These are phyloP conservation scores for Metarhizium album DNA, from an alignment of 2,329 filamentous ascomycete species.

Conservation along the genomic window DNA sequence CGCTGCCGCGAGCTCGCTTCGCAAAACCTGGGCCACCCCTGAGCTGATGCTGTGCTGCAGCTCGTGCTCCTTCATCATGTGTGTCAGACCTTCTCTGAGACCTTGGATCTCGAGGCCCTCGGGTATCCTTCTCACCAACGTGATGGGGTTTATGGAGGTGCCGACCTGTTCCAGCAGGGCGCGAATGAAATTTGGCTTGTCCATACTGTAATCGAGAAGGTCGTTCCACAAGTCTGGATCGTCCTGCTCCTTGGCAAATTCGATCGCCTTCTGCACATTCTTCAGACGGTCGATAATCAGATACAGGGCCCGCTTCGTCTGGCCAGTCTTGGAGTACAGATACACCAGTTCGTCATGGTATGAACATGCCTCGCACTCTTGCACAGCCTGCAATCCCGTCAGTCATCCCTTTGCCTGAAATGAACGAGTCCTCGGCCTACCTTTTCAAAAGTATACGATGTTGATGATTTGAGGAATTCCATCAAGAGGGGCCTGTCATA, in stretches of 20 bases:
- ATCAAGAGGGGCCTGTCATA: constrained; percentile 74
- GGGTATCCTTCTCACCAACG: constrained; percentile 79
- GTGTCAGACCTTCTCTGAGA: constrained; percentile 73
- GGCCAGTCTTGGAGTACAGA: constrained; percentile 86
- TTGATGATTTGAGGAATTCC: constrained; percentile 76
- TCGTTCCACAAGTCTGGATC: constrained; percentile 93
- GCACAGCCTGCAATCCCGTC: constrained; percentile 42
- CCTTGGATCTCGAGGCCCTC: constrained; percentile 90
- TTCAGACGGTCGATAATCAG: constrained; percentile 90
- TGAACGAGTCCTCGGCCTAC: constrained; percentile 20
- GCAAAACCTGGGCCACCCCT: constrained; percentile 76
- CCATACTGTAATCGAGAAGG: constrained; percentile 90
- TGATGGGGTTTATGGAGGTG: constrained; percentile 85
- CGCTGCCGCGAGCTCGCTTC: constrained; percentile 75
- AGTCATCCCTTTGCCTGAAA: constrained; percentile 2
- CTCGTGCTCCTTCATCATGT: constrained; percentile 92
- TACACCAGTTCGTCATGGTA: constrained; percentile 93
- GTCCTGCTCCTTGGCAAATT: constrained; percentile 87
- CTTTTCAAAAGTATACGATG: constrained; percentile 79
- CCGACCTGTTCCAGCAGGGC: constrained; percentile 88
- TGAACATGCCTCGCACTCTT: constrained; percentile 68
- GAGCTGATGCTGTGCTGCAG: constrained; percentile 88
- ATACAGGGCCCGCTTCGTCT: constrained; percentile 82
- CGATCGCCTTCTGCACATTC: constrained; percentile 85
- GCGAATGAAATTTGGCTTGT: constrained; percentile 89